phyloP scores from a whole-genome alignment of 2,329 filamentous ascomycete genomes.

The Aspergillus sp. region DNA sequence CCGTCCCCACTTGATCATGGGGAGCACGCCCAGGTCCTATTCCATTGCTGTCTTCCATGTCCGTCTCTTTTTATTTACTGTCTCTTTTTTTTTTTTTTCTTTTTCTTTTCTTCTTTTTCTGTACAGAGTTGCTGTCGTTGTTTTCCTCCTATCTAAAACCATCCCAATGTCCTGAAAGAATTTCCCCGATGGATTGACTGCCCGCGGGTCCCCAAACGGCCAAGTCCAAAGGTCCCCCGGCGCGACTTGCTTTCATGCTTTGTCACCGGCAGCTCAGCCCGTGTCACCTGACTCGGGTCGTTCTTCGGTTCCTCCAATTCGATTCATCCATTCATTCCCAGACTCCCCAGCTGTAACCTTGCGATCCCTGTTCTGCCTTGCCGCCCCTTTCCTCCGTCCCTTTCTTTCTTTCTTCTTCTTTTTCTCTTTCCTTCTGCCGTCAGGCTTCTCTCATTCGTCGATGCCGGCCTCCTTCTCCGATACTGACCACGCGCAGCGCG shows the following conservation, averaged over 20 bases:
- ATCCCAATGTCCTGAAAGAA: too few relatives aligned
- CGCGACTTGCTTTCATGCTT: too few relatives aligned
- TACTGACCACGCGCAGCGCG: conserved; percentile 62
- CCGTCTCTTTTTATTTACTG: too few relatives aligned
- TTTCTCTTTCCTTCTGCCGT: conserved; percentile 1
- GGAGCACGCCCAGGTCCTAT: too few relatives aligned
- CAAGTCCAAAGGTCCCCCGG: conserved; percentile 1
- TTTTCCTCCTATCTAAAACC: too few relatives aligned
- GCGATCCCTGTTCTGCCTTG: conserved; percentile 1
- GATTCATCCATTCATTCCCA: background rate
- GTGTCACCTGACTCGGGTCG: background rate
- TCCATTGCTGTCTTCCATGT: too few relatives aligned
- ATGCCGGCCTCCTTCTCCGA: conserved; percentile 29
- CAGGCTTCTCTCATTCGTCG: conserved; percentile 7
- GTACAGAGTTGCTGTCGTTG: too few relatives aligned
- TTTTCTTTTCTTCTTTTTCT: too few relatives aligned
- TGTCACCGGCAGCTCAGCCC: background rate
- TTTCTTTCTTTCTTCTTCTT: background rate
- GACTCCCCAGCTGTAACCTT: background rate
- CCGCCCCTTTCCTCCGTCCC: background rate
- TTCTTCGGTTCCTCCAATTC: conserved; percentile 5
- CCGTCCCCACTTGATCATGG: background rate
- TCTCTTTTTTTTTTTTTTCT: too few relatives aligned
- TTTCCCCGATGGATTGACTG: too few relatives aligned
- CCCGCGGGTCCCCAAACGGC: too few relatives aligned